A percentile compares a stretch with the other conserved stretches of the same genome.
These are phyloP conservation scores for Thuja plicata DNA, from an alignment of 83 land plant genomes.

Conservation along the genomic window DNA sequence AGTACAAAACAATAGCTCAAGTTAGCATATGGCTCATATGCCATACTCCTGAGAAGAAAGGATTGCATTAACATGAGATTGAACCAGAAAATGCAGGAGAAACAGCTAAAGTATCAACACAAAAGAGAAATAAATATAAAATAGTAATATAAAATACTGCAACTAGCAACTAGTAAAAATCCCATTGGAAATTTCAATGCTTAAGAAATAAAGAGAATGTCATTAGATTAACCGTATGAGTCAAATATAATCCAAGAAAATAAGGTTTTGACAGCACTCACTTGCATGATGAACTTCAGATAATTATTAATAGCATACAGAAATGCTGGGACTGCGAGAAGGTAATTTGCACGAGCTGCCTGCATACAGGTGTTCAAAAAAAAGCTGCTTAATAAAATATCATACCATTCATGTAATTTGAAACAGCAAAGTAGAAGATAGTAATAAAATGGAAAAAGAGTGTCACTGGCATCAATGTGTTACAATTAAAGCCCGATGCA, in stretches of 20 bases:
- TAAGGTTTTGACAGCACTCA: slow-evolving; percentile 7
- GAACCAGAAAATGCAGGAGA: not conserved
- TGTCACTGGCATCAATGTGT: not conserved
- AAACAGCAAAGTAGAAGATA: not conserved
- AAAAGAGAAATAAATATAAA: not conserved
- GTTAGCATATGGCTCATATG: not conserved
- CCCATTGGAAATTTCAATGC: not conserved
- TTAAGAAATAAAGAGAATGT: not conserved
- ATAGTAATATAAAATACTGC: not conserved
- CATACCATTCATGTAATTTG: not conserved
- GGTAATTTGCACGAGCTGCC: slow-evolving; percentile 89
- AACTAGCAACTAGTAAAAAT: not conserved
- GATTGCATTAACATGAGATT: not conserved
- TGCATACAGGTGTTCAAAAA: slow-evolving; percentile 24
- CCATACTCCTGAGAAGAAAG: not conserved
- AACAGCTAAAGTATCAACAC: not conserved
- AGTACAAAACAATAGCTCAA: not conserved
- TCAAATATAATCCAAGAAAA: not conserved
- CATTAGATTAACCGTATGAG: not conserved
- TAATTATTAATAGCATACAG: slow-evolving; percentile 96
- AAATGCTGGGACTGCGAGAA: slow-evolving; percentile 96
- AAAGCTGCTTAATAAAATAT: not conserved
- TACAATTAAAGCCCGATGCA: not conserved
- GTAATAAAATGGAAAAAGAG: not conserved
- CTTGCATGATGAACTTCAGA: slow-evolving; percentile 87